A percentile compares a stretch with the other conserved stretches of the same genome.
phyloP scores from a whole-genome alignment of 1,139 yeast species.

The Candida sojae region DNA sequence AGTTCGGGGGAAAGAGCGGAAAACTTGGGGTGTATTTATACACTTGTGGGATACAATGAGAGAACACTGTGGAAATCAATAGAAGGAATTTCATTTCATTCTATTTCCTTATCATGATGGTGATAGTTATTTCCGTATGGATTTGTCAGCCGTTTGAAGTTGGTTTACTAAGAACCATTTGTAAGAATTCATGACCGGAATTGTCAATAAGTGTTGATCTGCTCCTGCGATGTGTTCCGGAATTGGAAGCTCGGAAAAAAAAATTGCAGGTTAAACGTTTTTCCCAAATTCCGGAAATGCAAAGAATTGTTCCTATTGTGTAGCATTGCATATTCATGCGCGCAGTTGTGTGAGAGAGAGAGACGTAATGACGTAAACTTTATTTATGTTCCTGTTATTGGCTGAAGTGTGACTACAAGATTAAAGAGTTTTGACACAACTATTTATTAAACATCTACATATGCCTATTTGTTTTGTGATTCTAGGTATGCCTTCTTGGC shows the following conservation, averaged over 20 bases:
- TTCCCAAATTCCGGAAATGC: background rate
- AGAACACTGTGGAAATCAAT: background rate
- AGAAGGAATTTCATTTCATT: background rate
- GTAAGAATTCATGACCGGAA: background rate
- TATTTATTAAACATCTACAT: no score
- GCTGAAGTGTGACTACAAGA: no score
- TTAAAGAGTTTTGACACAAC: no score
- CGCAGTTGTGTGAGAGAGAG: no score
- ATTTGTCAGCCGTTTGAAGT: background rate
- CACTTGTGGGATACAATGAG: background rate
- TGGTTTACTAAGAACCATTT: background rate
- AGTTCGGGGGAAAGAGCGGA: background rate
- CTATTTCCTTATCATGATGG: background rate
- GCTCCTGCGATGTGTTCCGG: no score
- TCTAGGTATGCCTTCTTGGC: slow-evolving; percentile 28
- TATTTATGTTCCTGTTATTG: background rate
- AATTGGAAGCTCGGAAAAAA: background rate
- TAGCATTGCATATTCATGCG: no score
- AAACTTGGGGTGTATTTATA: background rate
- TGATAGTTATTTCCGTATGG: background rate
- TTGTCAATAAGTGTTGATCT: background rate
- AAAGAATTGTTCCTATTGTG: background rate
- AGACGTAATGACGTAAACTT: background rate
- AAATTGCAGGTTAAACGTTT: background rate
- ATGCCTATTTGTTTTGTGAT: slow-evolving; percentile 2